Evolutionary conservation across 1,139 yeast genomes (phyloP).

Genomic region (Nematodospora anomalae): DNA sequence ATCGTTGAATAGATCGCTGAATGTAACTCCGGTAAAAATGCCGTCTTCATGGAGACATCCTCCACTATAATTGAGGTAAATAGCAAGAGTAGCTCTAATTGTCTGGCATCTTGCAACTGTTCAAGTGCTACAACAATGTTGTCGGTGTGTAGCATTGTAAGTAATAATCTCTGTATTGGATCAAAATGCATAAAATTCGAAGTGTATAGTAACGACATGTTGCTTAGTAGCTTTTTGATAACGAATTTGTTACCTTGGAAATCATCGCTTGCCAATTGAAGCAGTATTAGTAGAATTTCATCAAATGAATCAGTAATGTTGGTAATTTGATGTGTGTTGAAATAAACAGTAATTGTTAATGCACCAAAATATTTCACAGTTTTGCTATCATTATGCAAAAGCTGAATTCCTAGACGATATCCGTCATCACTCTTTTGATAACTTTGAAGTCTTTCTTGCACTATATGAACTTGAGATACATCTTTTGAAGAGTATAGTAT

Average conservation of each 20-base stretch:
- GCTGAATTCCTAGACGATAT: conserved; percentile 46
- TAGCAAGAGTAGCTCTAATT: conserved; percentile 18
- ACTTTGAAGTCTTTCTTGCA: conserved; percentile 53
- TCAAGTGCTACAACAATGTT: background rate
- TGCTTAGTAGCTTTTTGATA: conserved; percentile 45
- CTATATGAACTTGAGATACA: conserved; percentile 40
- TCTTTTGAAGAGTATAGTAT: conserved; percentile 42
- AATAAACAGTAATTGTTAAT: conserved; percentile 61
- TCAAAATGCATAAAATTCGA: conserved; percentile 23
- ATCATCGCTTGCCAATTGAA: conserved; percentile 8
- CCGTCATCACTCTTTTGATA: conserved; percentile 58
- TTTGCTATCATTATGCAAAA: conserved; percentile 39
- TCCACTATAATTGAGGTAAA: conserved; percentile 57
- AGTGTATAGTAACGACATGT: conserved; percentile 52
- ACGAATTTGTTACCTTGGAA: conserved; percentile 23
- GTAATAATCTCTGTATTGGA: conserved; percentile 9
- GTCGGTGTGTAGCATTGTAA: conserved; percentile 1
- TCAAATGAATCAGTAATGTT: conserved; percentile 6
- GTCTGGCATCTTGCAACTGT: conserved; percentile 4
- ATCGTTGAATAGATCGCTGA: conserved; percentile 14
- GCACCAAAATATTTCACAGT: conserved; percentile 74
- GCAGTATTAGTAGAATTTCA: conserved; percentile 8
- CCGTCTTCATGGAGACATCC: conserved; percentile 45
- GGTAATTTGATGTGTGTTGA: conserved; percentile 33
- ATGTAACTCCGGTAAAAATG: conserved; percentile 15